Evolutionary conservation across 1,284 basidiomycete genomes (phyloP).

Genomic region (Cryptococcus sp.): DNA sequence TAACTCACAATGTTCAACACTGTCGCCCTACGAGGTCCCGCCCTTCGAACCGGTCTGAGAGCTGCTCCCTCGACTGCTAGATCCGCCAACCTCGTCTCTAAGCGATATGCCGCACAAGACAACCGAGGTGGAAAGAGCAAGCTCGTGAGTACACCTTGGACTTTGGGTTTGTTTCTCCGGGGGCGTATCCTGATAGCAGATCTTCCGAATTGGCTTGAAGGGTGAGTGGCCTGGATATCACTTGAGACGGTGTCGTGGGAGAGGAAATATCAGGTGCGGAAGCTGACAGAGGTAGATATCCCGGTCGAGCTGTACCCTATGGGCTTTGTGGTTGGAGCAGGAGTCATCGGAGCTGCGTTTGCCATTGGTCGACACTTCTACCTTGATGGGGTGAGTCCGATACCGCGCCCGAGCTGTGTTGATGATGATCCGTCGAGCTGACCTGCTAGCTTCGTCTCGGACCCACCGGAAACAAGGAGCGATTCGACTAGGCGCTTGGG

Average conservation of each 20-base stretch:
- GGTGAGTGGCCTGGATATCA: slow-evolving; percentile 9
- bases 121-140: slow-evolving; percentile 37
- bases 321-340: slow-evolving; percentile 41
- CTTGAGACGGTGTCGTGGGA: no score
- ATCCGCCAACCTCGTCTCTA: slow-evolving; percentile 16
- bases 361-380: slow-evolving; percentile 15
- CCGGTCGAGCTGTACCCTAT: slow-evolving; percentile 47
- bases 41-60: slow-evolving; percentile 10
- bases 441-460: not conserved
- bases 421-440: slow-evolving; percentile 1
- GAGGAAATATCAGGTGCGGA: no score
- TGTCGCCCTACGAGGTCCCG: slow-evolving; percentile 6
- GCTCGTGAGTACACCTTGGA: slow-evolving; percentile 32
- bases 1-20: slow-evolving; percentile 16
- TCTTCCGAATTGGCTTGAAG: slow-evolving; percentile 43
- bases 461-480: not conserved
- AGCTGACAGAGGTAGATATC: slow-evolving; percentile 29
- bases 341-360: slow-evolving; percentile 36
- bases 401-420: not conserved
- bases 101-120: slow-evolving; percentile 28
- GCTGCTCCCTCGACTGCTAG: slow-evolving; percentile 1
- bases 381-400: slow-evolving; percentile 21
- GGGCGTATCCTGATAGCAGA: slow-evolving; percentile 20
- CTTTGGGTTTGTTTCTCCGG: not conserved
- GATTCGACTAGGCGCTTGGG: no score